Conservation (phyloP, 139 green algal species). For the Tetraselmis chui region DNA sequence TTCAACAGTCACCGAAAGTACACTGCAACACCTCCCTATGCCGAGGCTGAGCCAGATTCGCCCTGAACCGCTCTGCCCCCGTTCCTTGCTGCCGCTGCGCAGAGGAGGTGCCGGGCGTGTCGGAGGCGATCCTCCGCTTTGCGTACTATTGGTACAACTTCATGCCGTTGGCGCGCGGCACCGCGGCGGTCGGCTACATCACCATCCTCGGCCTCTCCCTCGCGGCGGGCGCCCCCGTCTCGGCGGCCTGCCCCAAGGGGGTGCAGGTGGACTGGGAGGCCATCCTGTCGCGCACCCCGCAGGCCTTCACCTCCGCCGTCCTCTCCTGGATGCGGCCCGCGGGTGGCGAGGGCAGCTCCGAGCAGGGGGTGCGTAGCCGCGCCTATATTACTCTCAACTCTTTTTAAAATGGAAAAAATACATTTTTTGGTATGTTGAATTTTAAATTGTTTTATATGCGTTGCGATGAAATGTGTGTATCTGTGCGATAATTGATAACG, state of each 20-base stretch:
- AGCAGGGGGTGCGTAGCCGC: not conserved
- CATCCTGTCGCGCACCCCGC: conserved; percentile 63
- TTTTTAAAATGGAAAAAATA: not conserved
- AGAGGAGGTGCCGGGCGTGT: not conserved
- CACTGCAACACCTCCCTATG: not conserved
- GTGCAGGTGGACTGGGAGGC: conserved; percentile 90
- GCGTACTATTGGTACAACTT: conserved; percentile 85
- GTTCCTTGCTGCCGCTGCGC: no score
- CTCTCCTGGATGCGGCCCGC: conserved; percentile 35
- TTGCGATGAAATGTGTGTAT: not conserved
- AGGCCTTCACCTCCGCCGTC: conserved; percentile 51
- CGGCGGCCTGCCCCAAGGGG: conserved; percentile 57
- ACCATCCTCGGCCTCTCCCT: conserved; percentile 76
- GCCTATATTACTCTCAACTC: not conserved
- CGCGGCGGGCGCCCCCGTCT: conserved; percentile 71
- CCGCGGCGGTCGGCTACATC: conserved; percentile 75
- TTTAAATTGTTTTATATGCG: not conserved
- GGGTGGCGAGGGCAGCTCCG: conserved; percentile 3
- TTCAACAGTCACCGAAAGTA: not conserved
- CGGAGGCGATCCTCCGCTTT: conserved; percentile 33
- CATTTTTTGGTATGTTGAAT: not conserved
- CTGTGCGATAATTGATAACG: not conserved
- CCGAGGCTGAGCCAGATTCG: no score
- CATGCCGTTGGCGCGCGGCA: conserved; percentile 88
- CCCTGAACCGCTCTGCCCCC: no score